Base-by-base conservation (phyloP, 2,329 filamentous ascomycete genomes). In the Fusarium napiforme region DNA sequence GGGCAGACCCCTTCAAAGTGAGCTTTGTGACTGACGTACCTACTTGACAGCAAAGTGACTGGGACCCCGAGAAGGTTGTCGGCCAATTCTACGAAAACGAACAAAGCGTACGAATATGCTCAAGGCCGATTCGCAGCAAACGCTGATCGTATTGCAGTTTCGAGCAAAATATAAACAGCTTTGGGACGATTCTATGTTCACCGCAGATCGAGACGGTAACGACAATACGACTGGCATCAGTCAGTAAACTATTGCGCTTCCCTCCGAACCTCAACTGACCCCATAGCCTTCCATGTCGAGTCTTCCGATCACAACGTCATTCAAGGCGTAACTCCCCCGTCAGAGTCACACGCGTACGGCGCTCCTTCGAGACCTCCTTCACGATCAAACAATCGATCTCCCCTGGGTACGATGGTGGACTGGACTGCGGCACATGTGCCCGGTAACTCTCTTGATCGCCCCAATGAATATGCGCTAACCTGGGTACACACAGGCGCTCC, bases 361-460 rank as follows among this genome's bases (percentile, higher is more conserved):
- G 86, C 87, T 9, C 88, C 88, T 0, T 91, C 90, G 23, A 85
- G 90, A 63, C 90, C 90, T n/a, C 90, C 90, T 4, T 92, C 90
- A 28, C 83, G 89, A 79, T 84, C 87, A 49, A 88, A 87, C 67
- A 86, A 86, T 71, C 85, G 84, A 75, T 91, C 90, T 39, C 89
- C 90, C 14, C 78, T 90, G 66, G 84, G 85, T 78, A 87, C 82
- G 74, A 81, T 88, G 70, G 81, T 85, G 72, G 86, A 89, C 59
- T 85, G 86, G 82, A 82, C 83, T 63, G 80, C 82, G 32, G 80
- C 81, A 59, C 81, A 84, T 60, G 79, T 81, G 71, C 79, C 84
- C 72, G 84, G 84, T 86, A 84, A 69, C 69, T 30, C 79, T 75
- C 71, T 75, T 66, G 49, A 57, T 71, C 74, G 64, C 60, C 57